Conservation (phyloP, 345 rosid genomes). For the Turritis glabra region DNA sequence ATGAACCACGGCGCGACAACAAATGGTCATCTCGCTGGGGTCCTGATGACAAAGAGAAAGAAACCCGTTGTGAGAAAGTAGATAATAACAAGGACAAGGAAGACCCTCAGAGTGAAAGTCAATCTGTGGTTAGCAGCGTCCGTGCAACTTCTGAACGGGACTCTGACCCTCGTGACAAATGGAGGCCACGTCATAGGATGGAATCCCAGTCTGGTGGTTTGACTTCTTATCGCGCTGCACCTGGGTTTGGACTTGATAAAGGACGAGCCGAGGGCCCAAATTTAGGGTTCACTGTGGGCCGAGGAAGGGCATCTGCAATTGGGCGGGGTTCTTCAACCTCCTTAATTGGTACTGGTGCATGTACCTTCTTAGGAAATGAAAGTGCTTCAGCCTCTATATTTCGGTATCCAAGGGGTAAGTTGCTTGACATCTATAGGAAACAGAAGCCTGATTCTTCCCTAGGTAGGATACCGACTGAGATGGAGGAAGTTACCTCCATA, state of each 20-base stretch:
- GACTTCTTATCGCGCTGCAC: constrained; percentile 68
- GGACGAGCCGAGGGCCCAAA: constrained; percentile 68
- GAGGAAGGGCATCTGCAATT: constrained; percentile 56
- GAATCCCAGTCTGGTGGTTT: constrained; percentile 63
- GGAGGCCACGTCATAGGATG: constrained; percentile 96
- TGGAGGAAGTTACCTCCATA: constrained; percentile 54
- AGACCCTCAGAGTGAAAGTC: constrained; percentile 59
- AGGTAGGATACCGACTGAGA: constrained; percentile 48
- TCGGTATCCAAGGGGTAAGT: constrained; percentile 75
- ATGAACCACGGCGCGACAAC: constrained; percentile 79
- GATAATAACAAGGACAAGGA: constrained; percentile 69
- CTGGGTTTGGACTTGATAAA: constrained; percentile 80
- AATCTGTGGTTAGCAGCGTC: constrained; percentile 42
- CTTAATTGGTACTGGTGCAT: constrained; percentile 30
- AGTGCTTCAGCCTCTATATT: constrained; percentile 37
- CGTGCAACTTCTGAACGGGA: constrained; percentile 68
- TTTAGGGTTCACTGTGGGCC: constrained; percentile 68
- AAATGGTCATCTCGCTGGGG: constrained; percentile 99
- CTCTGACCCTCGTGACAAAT: constrained; percentile 82
- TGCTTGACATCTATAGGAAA: constrained; percentile 43
- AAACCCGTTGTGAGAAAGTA: constrained; percentile 58
- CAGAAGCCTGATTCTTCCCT: constrained; percentile 34
- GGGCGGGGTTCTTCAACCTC: constrained; percentile 36
- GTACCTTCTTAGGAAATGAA: constrained; percentile 13
- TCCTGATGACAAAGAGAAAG: constrained; percentile 91